phyloP scores from a whole-genome alignment of 176 grass and related monocot species.

The Poa pratensis region DNA sequence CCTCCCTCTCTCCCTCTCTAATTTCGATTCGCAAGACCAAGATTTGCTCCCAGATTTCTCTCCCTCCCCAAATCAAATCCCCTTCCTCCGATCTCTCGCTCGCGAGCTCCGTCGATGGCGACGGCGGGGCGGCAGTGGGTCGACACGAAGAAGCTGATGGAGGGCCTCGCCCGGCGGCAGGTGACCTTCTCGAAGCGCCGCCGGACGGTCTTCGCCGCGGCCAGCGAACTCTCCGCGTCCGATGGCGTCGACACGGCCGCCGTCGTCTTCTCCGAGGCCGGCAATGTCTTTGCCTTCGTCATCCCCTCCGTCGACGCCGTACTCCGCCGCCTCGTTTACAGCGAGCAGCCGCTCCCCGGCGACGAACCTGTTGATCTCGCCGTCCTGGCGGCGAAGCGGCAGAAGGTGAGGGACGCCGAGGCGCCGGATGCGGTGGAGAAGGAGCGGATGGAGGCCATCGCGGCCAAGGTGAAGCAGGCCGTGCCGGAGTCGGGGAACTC shows the following conservation, averaged over 20 bases:
- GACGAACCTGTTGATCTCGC: not conserved
- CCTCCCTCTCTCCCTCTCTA: not conserved
- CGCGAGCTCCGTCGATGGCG: not conserved
- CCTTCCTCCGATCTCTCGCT: not conserved
- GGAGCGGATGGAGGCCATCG: not conserved
- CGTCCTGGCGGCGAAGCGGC: not conserved
- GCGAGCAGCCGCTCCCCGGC: not conserved
- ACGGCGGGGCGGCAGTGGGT: not conserved
- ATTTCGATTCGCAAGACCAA: not conserved
- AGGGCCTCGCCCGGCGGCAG: not conserved
- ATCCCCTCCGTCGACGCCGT: slow-evolving; percentile 1
- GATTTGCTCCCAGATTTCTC: not conserved
- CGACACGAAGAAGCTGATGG: not conserved
- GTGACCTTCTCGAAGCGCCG: not conserved
- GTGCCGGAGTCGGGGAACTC: not conserved
- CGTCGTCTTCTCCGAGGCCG: not conserved
- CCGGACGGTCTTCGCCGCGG: not conserved
- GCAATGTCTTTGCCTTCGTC: not conserved
- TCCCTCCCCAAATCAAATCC: not conserved
- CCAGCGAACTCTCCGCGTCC: not conserved
- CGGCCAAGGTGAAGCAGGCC: not conserved
- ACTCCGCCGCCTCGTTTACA: not conserved
- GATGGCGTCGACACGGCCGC: not conserved
- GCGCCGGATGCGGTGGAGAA: not conserved
- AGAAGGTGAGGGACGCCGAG: not conserved